Conservation (phyloP, 495 filamentous ascomycete species). For the Neurospora sp. region DNA sequence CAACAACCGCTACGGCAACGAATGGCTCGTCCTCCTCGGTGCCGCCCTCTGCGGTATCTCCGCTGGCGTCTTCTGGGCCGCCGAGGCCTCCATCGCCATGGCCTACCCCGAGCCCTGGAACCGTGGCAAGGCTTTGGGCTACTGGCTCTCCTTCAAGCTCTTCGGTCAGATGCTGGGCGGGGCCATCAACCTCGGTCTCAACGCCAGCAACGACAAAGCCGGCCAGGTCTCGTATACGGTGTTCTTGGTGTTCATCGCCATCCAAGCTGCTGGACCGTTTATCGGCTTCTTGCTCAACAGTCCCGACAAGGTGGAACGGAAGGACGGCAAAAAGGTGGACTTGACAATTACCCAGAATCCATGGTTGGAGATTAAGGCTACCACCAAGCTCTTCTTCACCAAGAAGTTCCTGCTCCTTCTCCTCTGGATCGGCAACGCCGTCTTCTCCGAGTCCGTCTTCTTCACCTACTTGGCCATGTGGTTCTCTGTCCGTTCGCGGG, state of each 20-base stretch:
- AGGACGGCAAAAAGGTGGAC: conserved; percentile 43
- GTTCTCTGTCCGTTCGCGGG: conserved; percentile 52
- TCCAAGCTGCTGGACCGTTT: conserved; percentile 48
- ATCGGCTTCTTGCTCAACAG: conserved; percentile 43
- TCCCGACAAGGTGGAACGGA: conserved; percentile 45
- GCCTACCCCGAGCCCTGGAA: conserved; percentile 55
- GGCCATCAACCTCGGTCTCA: conserved; percentile 52
- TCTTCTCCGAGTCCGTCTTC: conserved; percentile 52
- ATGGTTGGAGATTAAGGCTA: conserved; percentile 42
- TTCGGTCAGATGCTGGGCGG: conserved; percentile 55
- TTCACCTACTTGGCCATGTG: conserved; percentile 51
- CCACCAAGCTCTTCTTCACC: conserved; percentile 38
- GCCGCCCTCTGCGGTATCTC: conserved; percentile 55
- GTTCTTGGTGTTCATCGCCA: conserved; percentile 49
- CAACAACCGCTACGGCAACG: conserved; percentile 53
- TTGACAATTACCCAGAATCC: conserved; percentile 37
- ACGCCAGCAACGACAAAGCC: conserved; percentile 38
- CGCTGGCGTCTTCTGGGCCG: conserved; percentile 59
- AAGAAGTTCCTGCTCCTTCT: conserved; percentile 47
- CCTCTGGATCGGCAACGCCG: conserved; percentile 50
- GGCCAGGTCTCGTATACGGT: conserved; percentile 54
- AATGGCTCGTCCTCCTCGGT: conserved; percentile 55
- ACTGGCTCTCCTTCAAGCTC: conserved; percentile 53
- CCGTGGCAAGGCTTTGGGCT: conserved; percentile 47
- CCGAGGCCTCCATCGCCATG: conserved; percentile 55